phyloP scores from a whole-genome alignment of 768 basidiomycete genomes.

The Kondoa subrosea region DNA sequence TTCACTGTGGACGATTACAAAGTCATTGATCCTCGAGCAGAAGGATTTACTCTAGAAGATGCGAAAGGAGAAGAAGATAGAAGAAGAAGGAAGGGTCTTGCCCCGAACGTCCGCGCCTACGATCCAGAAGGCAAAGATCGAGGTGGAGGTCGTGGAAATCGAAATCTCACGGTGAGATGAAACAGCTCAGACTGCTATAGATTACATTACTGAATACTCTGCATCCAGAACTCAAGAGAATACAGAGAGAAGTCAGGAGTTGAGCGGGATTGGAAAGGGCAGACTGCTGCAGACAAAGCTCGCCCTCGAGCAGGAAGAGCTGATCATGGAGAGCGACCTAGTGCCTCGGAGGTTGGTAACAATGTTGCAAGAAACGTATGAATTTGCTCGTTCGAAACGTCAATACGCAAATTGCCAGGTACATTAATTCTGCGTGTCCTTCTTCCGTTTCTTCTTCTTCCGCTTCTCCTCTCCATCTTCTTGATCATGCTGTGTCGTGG shows the following conservation, averaged over 20 bases:
- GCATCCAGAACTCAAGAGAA: neutral
- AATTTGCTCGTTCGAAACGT: too few species aligned
- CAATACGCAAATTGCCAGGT: too few species aligned
- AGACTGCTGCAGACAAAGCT: neutral
- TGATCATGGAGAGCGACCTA: neutral
- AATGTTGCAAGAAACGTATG: too few species aligned
- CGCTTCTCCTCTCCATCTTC: too few species aligned
- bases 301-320: neutral
- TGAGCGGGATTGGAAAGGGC: neutral
- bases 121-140: neutral
- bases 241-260: neutral
- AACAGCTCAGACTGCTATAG: too few species aligned
- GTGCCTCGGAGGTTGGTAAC: too few species aligned
- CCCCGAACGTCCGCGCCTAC: neutral
- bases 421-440: too few species aligned
- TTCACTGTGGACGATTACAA: slow-evolving; percentile 18
- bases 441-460: too few species aligned
- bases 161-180: too few species aligned
- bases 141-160: neutral
- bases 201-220: too few species aligned
- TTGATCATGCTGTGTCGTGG: too few species aligned
- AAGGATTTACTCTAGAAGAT: slow-evolving; percentile 19
- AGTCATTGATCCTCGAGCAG: slow-evolving; percentile 18
- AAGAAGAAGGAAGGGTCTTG: slow-evolving; percentile 13
- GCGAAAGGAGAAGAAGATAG: slow-evolving; percentile 17